Evolutionary conservation across 2,329 filamentous ascomycete genomes (phyloP), one percentile per base, ranked within the genome.

Genomic region (Cordyceps sp.): DNA sequence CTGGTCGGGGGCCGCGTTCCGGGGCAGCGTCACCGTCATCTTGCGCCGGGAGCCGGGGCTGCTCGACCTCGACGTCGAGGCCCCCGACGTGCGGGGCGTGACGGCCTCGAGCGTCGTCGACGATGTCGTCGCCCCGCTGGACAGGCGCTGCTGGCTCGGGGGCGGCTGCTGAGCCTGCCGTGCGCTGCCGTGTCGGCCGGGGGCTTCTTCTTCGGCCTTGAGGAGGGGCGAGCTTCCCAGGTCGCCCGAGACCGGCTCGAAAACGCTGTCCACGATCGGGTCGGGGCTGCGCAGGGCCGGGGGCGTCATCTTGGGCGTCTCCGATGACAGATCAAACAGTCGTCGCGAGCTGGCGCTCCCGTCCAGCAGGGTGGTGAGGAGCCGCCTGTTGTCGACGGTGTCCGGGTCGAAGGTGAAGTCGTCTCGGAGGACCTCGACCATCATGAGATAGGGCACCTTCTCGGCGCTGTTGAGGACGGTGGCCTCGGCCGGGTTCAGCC

Each of bases 391-490:
- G 39, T 83, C 77, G 19, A 68, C 61, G 1, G 73, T 77, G 21
- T 78, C 72, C 1, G 81, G 79, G 42, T 88, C 76, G 44, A 90
- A 90, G 22, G 77, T 76, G 46, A 90, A 88, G 45, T 90, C 82
- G 41, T 88, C 81, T 17, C 77, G 64, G 30, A 90, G 56, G 16
- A 90, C 75, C 48, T 90, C 82, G 3, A 88, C 72, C 80, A 90
- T 86, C 19, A 90, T 64, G 31, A 90, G 55, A 53, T 85, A 90
- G 1, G 82, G 82, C 28, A 90, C 82, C 48, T 85, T 80, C 50
- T 90, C 81, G 5, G 82, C 82, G 49, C 82, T 90, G 53, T 90
- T 90, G 32, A 90, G 58, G 33, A 86, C 83, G 1, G 82, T 88
- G 6, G 82, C 77, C 53, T 90, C 82, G 2, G 80, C 79, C 6